phyloP scores from a whole-genome alignment of 495 filamentous ascomycete genomes.

The Penicillium malachiteum region DNA sequence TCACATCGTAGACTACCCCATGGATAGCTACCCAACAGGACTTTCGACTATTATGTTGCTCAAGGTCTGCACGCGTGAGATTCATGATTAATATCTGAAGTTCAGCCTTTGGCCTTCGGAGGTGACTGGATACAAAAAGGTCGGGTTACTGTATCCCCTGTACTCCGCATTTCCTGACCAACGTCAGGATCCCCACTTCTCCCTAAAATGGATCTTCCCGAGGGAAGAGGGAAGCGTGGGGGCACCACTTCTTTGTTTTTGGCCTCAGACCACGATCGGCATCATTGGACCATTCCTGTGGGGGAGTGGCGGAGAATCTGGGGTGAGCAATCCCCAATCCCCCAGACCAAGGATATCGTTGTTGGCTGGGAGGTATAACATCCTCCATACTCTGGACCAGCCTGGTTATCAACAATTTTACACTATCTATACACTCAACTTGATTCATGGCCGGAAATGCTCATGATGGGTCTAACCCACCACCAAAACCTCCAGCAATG shows the following conservation, averaged over 20 bases:
- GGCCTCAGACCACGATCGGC: neutral
- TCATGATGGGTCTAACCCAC: neutral
- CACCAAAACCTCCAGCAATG: constrained; percentile 10
- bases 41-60: constrained; percentile 63
- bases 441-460: neutral
- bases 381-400: neutral
- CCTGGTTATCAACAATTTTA: neutral
- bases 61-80: constrained; percentile 51
- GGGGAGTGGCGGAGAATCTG: constrained; percentile 3
- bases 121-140: neutral
- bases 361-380: neutral
- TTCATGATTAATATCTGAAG: constrained; percentile 9
- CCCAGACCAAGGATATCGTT: neutral
- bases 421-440: neutral
- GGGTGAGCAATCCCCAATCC: constrained; percentile 2
- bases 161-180: too few relatives aligned
- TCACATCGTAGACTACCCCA: constrained; percentile 77
- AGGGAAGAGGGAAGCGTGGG: neutral
- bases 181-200: too few relatives aligned
- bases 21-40: constrained; percentile 83
- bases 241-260: neutral
- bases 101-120: neutral
- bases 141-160: too few relatives aligned
- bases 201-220: too few relatives aligned
- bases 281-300: neutral